Percentiles rank a stretch among this genome's conserved stretches.
Conservation (phyloP, 345 rosid species). For the Alliaria petiolata region DNA sequence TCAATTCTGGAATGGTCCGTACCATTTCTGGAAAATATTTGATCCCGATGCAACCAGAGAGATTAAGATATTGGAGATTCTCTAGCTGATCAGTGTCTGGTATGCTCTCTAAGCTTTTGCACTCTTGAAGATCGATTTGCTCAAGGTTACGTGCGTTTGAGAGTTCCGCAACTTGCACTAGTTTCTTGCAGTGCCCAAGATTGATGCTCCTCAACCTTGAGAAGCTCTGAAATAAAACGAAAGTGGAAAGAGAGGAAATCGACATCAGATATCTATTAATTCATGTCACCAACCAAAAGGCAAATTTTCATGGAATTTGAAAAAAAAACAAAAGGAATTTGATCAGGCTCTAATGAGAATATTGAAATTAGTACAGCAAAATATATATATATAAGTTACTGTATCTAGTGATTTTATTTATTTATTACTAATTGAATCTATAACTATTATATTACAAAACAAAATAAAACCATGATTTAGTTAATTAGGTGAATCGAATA, state of each 20-base stretch:
- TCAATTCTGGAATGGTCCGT: not conserved
- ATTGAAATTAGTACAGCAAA: no score
- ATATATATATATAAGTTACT: no score
- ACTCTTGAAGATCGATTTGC: not conserved
- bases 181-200: not conserved
- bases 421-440: no score
- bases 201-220: not conserved
- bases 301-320: no score
- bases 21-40: not conserved
- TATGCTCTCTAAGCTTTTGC: not conserved
- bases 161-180: not conserved
- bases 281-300: not conserved
- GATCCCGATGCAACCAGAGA: slow-evolving; percentile 13
- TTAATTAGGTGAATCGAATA: no score
- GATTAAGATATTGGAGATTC: not conserved
- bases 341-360: not conserved
- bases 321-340: no score
- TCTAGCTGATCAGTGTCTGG: not conserved
- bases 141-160: not conserved
- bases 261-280: not conserved
- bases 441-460: not conserved
- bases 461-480: not conserved
- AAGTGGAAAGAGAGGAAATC: not conserved
- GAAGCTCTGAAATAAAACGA: not conserved
- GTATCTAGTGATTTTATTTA: no score